Base-by-base conservation (phyloP, 2,329 filamentous ascomycete species). In the Alternaria postmessia region DNA sequence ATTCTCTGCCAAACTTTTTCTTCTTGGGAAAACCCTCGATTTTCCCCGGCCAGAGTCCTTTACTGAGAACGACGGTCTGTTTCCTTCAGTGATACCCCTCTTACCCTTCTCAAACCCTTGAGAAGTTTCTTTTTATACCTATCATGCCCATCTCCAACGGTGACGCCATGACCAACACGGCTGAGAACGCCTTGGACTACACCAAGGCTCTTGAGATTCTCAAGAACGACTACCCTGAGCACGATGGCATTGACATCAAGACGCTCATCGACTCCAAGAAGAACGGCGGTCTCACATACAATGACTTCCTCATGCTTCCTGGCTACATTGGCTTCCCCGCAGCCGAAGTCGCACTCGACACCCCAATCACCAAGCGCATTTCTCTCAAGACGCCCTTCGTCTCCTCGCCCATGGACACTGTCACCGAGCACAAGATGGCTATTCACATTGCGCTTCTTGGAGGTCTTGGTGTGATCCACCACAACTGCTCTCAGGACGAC, bases 381-480 rank as follows among this genome's bases (percentile, higher is more conserved):
- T 89, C 92, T 36, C 86, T 99, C 79, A 99, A 97, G 88, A 96
- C 94, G 7, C 95, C 95, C 62, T 94, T 99, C 76, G 88, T 98
- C 68, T 99, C 95, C 47, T 98, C 95, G 39, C 95, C 96, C 75
- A 99, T 99, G 95, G 95, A 99, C 84, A 99, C 95, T 9, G 95
- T 99, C 79, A 99, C 96, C 43, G 95, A 99, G 85, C 92, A 97
- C 83, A 94, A 96, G 80, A 99, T 99, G 96, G 96, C 95, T 67
- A 98, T 99, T 74, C 92, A 97, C 83, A 97, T 96, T 87, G 92
- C 92, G 53, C 86, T 95, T 32, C 90, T 95, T 77, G 92, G 92
- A 73, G 92, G 92, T 75, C 85, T 96, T 18, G 92, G 95, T 83
- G 93, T 99, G 72, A 96, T 99, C 71, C 95, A 99, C 86, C 95